A percentile compares a stretch with the other conserved stretches of the same genome.
phyloP scores from a whole-genome alignment of 345 rosid species.

The Ceriops zippeliana region DNA sequence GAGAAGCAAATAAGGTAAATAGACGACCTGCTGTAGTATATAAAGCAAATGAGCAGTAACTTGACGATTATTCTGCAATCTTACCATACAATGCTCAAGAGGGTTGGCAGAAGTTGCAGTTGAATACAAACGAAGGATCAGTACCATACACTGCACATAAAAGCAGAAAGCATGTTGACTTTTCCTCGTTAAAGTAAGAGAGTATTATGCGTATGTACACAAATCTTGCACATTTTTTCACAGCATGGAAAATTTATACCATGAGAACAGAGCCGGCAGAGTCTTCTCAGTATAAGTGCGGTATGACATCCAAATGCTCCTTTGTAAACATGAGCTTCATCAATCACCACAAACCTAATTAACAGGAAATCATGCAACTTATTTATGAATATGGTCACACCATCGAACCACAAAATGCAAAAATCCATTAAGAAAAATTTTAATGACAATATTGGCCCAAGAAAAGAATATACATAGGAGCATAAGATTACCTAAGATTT shows the following conservation, averaged over 20 bases:
- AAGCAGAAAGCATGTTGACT: slow-evolving; percentile 13
- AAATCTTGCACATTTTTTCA: slow-evolving; percentile 1
- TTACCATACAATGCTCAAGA: slow-evolving; percentile 89
- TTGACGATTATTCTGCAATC: slow-evolving; percentile 21
- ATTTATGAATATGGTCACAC: background rate
- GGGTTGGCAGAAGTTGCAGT: slow-evolving; percentile 99
- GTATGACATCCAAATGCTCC: slow-evolving; percentile 99
- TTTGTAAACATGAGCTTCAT: slow-evolving; percentile 92
- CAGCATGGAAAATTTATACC: slow-evolving; percentile 40
- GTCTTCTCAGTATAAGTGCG: slow-evolving; percentile 91
- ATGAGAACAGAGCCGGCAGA: slow-evolving; percentile 77
- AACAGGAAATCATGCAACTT: background rate
- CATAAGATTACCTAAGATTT: slow-evolving; percentile 60
- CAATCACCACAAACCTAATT: slow-evolving; percentile 75
- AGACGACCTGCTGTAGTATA: background rate
- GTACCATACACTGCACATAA: slow-evolving; percentile 64
- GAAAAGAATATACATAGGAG: background rate
- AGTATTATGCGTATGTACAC: background rate
- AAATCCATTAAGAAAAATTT: background rate
- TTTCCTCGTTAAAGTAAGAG: slow-evolving; percentile 8
- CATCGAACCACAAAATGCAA: background rate
- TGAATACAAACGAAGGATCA: slow-evolving; percentile 73
- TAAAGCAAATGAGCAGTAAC: slow-evolving; percentile 14
- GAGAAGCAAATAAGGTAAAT: background rate
- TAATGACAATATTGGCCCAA: background rate